Evolutionary conservation across 345 rosid species (phyloP).

Genomic region (Streptanthus diversifolius): DNA sequence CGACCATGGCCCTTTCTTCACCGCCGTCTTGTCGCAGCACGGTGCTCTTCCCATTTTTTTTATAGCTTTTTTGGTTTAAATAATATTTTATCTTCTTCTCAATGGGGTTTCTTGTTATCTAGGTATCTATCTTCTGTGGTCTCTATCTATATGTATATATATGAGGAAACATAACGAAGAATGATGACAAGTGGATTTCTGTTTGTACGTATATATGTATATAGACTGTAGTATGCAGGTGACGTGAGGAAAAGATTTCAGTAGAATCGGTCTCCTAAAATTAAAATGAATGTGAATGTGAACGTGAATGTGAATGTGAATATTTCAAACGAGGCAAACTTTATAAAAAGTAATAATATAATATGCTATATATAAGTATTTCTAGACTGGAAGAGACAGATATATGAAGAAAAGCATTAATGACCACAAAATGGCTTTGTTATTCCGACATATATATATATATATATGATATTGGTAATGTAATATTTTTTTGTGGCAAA

Average conservation of each 20-base stretch:
- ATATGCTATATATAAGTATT: background rate
- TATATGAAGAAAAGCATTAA: background rate
- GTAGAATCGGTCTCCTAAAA: slow-evolving; percentile 18
- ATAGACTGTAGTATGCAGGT: background rate
- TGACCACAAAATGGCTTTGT: background rate
- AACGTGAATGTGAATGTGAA: slow-evolving; percentile 8
- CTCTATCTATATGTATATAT: slow-evolving; percentile 14
- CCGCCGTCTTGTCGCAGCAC: slow-evolving; percentile 82
- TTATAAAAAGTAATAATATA: background rate
- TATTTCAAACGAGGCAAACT: background rate
- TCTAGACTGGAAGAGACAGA: background rate
- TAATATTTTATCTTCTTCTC: slow-evolving; percentile 16
- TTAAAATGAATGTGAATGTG: slow-evolving; percentile 4
- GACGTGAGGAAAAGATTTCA: background rate
- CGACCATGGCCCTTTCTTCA: slow-evolving; percentile 91
- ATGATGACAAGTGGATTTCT: slow-evolving; percentile 15
- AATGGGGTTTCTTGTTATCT: slow-evolving; percentile 2
- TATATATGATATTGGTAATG: background rate
- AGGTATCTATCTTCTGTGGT: slow-evolving; percentile 20
- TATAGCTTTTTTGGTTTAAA: too few relatives aligned
- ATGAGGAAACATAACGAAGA: background rate
- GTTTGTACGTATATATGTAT: background rate
- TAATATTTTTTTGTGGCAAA: background rate
- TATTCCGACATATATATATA: too few relatives aligned
- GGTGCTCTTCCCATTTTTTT: slow-evolving; percentile 78